phyloP scores from a whole-genome alignment of 306 rosid species.

The Malus sylvestris region DNA sequence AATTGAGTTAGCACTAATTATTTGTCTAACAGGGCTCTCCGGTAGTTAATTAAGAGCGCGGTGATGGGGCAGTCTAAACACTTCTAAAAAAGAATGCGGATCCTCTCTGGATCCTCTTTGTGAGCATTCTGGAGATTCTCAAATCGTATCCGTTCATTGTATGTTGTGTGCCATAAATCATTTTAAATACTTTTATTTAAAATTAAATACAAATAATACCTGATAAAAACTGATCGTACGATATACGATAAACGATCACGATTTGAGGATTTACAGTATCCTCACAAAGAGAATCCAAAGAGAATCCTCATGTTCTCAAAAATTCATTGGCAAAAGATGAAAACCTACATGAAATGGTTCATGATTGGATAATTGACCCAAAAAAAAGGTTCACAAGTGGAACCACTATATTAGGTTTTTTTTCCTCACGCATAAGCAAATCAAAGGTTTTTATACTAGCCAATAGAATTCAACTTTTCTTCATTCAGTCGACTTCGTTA shows the following conservation, averaged over 20 bases:
- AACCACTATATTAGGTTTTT: neutral
- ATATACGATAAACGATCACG: too few species aligned
- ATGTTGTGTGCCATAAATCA: too few species aligned
- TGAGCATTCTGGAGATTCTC: too few species aligned
- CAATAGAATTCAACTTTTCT: neutral
- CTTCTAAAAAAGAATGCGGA: neutral
- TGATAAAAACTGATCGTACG: rapidly evolving
- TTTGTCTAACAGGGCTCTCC: neutral
- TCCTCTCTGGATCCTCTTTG: too few species aligned
- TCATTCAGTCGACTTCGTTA: neutral
- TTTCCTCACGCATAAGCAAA: neutral
- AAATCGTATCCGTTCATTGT: too few species aligned
- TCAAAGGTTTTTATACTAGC: neutral
- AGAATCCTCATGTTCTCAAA: neutral
- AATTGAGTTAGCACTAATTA: neutral
- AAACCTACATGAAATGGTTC: too few species aligned
- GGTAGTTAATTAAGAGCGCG: neutral
- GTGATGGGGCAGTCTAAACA: neutral
- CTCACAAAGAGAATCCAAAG: too few species aligned
- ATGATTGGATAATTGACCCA: too few species aligned
- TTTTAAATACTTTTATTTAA: too few species aligned
- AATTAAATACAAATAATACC: too few species aligned
- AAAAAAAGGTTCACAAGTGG: neutral
- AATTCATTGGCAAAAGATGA: too few species aligned
- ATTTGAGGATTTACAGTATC: too few species aligned